Evolutionary conservation across 2,329 filamentous ascomycete genomes (phyloP).

Genomic region (Pseudocercospora eumusae): DNA sequence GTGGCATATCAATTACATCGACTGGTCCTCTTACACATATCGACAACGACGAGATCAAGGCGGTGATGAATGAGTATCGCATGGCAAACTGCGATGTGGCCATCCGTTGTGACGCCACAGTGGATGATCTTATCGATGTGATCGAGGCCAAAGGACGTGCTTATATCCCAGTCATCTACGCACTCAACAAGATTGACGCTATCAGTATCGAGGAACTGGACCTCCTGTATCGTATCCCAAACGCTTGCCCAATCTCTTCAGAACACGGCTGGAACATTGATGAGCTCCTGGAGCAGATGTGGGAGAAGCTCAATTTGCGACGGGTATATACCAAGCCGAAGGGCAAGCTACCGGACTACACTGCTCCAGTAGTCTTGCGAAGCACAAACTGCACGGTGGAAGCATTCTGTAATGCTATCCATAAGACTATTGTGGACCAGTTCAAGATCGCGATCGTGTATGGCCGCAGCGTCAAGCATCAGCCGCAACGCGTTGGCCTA

Average conservation of each 20-base stretch:
- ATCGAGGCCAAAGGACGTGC: slow-evolving; percentile 91
- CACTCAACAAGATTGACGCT: slow-evolving; percentile 97
- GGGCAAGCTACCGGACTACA: slow-evolving; percentile 90
- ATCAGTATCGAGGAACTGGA: slow-evolving; percentile 98
- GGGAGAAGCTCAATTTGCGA: slow-evolving; percentile 90
- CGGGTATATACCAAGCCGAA: slow-evolving; percentile 98
- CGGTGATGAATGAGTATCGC: slow-evolving; percentile 94
- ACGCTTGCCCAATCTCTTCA: slow-evolving; percentile 94
- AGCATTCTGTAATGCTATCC: slow-evolving; percentile 97
- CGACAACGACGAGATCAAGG: slow-evolving; percentile 93
- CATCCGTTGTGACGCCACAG: slow-evolving; percentile 94
- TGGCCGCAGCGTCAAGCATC: slow-evolving; percentile 96
- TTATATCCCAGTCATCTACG: slow-evolving; percentile 99
- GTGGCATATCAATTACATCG: slow-evolving; percentile 92
- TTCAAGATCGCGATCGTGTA: slow-evolving; percentile 97
- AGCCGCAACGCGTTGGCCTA: slow-evolving; percentile 92
- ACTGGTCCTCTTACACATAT: slow-evolving; percentile 91
- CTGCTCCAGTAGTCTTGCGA: slow-evolving; percentile 83
- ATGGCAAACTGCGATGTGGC: slow-evolving; percentile 97
- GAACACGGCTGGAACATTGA: slow-evolving; percentile 96
- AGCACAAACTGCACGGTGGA: slow-evolving; percentile 84
- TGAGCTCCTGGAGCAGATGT: slow-evolving; percentile 96
- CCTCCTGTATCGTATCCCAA: slow-evolving; percentile 92
- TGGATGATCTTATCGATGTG: slow-evolving; percentile 95
- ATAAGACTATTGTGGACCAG: slow-evolving; percentile 91